Evolutionary conservation across 345 rosid genomes (phyloP).

Genomic region (thale cress (Arabidopsis thaliana)): DNA sequence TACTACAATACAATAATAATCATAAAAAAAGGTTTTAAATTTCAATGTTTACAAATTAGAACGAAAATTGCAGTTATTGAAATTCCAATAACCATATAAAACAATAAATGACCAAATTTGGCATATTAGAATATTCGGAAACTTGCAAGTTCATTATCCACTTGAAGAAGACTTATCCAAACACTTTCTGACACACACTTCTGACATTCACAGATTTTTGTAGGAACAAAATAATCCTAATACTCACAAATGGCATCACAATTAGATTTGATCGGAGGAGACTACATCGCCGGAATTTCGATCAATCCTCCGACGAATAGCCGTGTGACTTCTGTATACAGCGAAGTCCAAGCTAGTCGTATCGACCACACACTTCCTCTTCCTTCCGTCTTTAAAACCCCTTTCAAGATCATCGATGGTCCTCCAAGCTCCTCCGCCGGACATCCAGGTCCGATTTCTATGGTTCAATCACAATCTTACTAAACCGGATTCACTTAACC

Average conservation of each 20-base stretch:
- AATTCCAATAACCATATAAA: not conserved
- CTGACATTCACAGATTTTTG: constrained; percentile 28
- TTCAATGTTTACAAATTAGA: not conserved
- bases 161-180: constrained; percentile 33
- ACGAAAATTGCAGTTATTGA: not conserved
- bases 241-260: constrained; percentile 24
- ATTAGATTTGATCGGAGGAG: constrained; percentile 31
- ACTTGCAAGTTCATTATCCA: not conserved
- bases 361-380: constrained; percentile 78
- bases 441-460: constrained; percentile 59
- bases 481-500: constrained; percentile 9
- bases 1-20: too few species aligned
- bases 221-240: constrained; percentile 13
- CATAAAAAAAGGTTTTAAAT: not conserved
- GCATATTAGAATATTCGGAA: constrained; percentile 42
- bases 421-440: constrained; percentile 92
- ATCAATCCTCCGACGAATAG: constrained; percentile 34
- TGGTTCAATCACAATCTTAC: not conserved
- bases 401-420: constrained; percentile 79
- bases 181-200: constrained; percentile 23
- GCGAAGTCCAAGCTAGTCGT: constrained; percentile 85
- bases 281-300: constrained; percentile 42
- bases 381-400: constrained; percentile 74
- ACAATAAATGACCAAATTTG: not conserved
- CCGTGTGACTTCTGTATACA: constrained; percentile 69